Conservation (phyloP, 495 filamentous ascomycete species). For the Melanomma pulvis-pyrius region DNA sequence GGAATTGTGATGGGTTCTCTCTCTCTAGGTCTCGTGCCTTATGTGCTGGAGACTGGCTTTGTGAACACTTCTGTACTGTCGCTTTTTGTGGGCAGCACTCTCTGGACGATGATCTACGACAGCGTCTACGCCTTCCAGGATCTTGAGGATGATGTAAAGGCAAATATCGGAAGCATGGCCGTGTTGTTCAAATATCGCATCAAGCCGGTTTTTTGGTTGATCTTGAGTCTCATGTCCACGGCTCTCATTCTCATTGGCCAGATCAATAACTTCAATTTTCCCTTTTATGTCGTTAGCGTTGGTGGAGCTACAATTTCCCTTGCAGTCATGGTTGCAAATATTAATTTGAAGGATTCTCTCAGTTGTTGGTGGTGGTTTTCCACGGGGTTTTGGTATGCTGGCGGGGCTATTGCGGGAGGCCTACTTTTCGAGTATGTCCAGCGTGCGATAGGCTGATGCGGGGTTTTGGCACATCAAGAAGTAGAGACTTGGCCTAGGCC, state of each 20-base stretch:
- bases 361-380: not conserved
- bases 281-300: too few relatives aligned
- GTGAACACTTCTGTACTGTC: not conserved
- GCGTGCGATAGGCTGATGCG: too few relatives aligned
- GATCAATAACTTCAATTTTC: too few relatives aligned
- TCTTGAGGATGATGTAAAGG: slow-evolving; percentile 48
- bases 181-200: slow-evolving; percentile 35
- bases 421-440: not conserved
- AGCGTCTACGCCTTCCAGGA: slow-evolving; percentile 55
- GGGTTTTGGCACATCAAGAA: too few relatives aligned
- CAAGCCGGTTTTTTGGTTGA: too few relatives aligned
- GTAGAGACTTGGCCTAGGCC: too few relatives aligned
- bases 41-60: not conserved
- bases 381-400: not conserved
- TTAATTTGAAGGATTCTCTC: not conserved
- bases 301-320: not conserved
- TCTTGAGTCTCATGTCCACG: too few relatives aligned
- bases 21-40: not conserved
- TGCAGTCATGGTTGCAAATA: not conserved
- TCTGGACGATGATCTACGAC: slow-evolving; percentile 54
- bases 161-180: slow-evolving; percentile 48
- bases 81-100: slow-evolving; percentile 37
- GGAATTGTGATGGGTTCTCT: not conserved
- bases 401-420: not conserved
- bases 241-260: too few relatives aligned